phyloP scores from a whole-genome alignment of 2,329 filamentous ascomycete genomes.

The Thelonectria blattea region DNA sequence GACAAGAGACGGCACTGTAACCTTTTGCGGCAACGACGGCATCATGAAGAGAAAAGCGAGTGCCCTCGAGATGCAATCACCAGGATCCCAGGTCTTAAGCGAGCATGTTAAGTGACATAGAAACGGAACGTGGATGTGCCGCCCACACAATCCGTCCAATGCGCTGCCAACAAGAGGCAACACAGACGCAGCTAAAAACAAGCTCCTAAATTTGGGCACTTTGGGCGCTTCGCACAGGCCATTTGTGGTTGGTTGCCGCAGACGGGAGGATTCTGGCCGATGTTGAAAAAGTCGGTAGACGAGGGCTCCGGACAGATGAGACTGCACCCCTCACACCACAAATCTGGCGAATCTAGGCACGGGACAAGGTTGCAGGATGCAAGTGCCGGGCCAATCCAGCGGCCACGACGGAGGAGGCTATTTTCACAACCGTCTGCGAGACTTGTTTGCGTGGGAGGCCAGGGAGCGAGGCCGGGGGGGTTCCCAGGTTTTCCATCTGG shows the following conservation, averaged over 20 bases:
- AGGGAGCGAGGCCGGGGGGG: too few relatives aligned
- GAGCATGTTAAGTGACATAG: background rate
- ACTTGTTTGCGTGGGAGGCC: too few relatives aligned
- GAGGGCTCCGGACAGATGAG: constrained; percentile 22
- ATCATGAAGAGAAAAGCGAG: background rate
- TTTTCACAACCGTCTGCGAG: background rate
- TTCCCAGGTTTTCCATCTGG: too few relatives aligned
- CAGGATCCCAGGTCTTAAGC: background rate
- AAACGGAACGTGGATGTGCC: background rate
- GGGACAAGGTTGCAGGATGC: background rate
- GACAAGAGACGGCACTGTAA: background rate
- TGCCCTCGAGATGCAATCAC: background rate
- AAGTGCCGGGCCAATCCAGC: constrained; percentile 30
- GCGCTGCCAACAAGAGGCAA: constrained; percentile 12
- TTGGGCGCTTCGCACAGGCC: constrained; percentile 32
- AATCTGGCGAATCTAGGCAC: constrained; percentile 17
- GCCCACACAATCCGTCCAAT: constrained; percentile 13
- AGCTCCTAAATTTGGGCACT: constrained; percentile 20
- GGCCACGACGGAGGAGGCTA: constrained; percentile 10
- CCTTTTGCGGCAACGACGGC: background rate
- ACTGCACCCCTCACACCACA: constrained; percentile 28
- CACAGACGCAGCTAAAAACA: constrained; percentile 13
- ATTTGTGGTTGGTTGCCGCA: background rate
- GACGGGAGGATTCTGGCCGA: background rate
- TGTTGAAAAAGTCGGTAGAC: constrained; percentile 9